A percentile compares a stretch with the other conserved stretches of the same genome.
These are phyloP conservation scores for Calycina herbarum DNA, from an alignment of 2,329 filamentous ascomycete species.

Conservation along the genomic window DNA sequence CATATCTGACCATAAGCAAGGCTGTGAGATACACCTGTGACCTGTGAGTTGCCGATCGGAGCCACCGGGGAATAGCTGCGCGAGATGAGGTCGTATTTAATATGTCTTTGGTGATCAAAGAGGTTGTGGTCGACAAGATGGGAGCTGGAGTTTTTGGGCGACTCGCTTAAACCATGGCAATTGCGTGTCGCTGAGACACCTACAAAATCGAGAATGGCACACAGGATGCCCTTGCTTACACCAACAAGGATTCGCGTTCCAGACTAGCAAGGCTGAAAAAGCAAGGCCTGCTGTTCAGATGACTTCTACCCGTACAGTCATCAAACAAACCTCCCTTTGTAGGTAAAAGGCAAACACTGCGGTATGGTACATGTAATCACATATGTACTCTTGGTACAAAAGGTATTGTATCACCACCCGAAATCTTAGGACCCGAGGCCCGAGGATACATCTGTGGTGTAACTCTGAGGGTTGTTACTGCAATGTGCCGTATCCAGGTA, in stretches of 20 bases:
- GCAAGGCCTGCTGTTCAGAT: neutral
- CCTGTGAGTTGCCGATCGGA: neutral
- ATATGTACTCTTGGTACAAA: no score
- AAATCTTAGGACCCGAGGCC: no score
- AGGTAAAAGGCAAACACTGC: no score
- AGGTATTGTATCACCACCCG: no score
- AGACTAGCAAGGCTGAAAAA: neutral
- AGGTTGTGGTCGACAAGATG: neutral
- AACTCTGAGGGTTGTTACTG: no score
- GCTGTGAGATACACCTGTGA: slow-evolving; percentile 1
- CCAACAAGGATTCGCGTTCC: neutral
- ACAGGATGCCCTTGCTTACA: neutral
- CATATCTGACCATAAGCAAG: slow-evolving; percentile 7
- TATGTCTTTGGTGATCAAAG: neutral
- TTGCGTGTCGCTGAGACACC: neutral
- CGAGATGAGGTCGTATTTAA: neutral
- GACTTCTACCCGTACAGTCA: neutral
- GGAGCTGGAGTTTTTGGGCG: neutral
- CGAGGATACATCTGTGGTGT: no score
- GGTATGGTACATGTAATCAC: no score
- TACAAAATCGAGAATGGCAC: neutral
- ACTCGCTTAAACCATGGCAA: neutral
- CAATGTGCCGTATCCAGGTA: no score
- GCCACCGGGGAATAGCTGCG: neutral
- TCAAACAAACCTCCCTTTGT: neutral